Base-by-base conservation (phyloP, 495 filamentous ascomycete species). In the Umbilicaria muhlenbergii region DNA sequence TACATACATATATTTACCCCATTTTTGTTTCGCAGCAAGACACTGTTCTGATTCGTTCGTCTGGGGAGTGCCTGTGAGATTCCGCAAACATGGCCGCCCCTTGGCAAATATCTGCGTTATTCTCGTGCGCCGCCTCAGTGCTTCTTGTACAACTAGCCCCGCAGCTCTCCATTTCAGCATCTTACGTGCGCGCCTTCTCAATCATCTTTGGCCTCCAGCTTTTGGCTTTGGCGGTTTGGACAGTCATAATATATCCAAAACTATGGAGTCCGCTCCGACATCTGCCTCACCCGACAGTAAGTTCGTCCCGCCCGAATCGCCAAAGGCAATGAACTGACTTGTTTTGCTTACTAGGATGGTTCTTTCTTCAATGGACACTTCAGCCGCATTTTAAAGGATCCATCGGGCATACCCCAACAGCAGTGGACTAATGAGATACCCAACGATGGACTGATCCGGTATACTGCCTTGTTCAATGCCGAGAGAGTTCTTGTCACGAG, bases 361-460 rank as follows among this genome's bases (percentile, higher is more conserved):
- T 50, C 49, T 1, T 49, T 53, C 10, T 42, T 53, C 21, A 51
- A 43, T 37, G 83, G 78, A 36, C 74, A 86, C 24, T 74, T 67
- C 35, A 46, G 46, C 3, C 58, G 55, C 12, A 79, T 91, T 41
- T 51, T 66, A 34, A 60, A 65, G 8, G 61, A 74, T 6, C 71
- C 80, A 0, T 72, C 74, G 0, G 85, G 85, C 6, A 58, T 59
- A 3, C 73, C 77, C 0, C 69, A 71, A 41, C 56, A 69, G n/a
- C 58, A 78, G 34, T 93, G 84, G 86, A 66, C 78, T 41, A 70
- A 80, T 36, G 73, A 64, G 1, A 65, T 93, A 28, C 82, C 84
- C n/a, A 88, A 95, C 49, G 73, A 89, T 37, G 88, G 88, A 8
- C 56, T 94, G n/a, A 83, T 96, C 38, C 71, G 78, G 24, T 89